Evolutionary conservation across 441 rosid species (phyloP), one percentile per base, ranked within the genome.

Genomic region (Brassica hybrid): DNA sequence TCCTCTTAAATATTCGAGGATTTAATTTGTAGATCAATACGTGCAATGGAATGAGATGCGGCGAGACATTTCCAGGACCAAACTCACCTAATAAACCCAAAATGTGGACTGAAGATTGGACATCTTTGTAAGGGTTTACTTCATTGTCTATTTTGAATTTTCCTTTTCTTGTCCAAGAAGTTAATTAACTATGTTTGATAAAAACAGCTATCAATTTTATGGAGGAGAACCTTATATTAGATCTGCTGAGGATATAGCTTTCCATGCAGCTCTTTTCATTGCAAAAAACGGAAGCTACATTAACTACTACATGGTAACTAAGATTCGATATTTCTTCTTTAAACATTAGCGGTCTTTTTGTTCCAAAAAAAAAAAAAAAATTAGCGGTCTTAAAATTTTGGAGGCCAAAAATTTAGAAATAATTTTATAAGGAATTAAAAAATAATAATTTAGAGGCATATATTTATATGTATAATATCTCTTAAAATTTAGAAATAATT

Each of bases 21-120:
- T 77, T 58, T 32, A 2, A 9, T n/a, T 7, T 57, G 58, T 74
- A 90, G 94, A 90, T 90, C 69, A 90, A 90, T 68, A 83, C 91
- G 0, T 90, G 94, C 78, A 90, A 90, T 52, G 92, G 92, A 7
- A 87, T 88, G 93, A 85, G 68, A 75, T 90, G 94, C 45, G 94
- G 94, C 23, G 89, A 88, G 63, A 88, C 94, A 6, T 90, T 90
- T 67, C 34, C 74, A 1, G 93, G 94, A 17, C 89, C 94, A 5
- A 90, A 90, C 77, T 85, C 94, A 19, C 88, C 89, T 1, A 80
- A 86, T 36, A 90, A 90, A 75, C 92, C 94, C 0, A 82, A 86
- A 9, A 43, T 90, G 58, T 90, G 94, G 93, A 90, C 94, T 23
- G 94, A 90, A 65, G 80, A 88, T 11, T 90, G 94, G 92, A 87